Conservation (phyloP, 1,284 basidiomycete genomes). For the Peniophora sp. region DNA sequence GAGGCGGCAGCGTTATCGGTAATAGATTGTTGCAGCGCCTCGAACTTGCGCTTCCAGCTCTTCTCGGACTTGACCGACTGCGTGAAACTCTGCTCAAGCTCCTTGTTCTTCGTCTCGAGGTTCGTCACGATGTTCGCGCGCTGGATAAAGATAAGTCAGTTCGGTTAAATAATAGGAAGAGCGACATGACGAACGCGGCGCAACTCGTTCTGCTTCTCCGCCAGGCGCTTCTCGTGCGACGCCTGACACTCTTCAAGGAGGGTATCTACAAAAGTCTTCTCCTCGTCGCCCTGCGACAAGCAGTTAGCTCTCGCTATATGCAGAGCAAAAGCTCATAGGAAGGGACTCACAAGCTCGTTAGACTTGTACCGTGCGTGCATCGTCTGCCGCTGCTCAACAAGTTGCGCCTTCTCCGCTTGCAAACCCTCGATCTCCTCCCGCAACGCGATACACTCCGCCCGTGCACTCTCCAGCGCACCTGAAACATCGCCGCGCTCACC, state of each 20-base stretch:
- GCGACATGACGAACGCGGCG: constrained; percentile 20
- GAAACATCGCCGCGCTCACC: constrained; percentile 8
- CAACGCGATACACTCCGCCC: constrained; percentile 15
- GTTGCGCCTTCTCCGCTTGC: constrained; percentile 16
- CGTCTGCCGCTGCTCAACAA: constrained; percentile 19
- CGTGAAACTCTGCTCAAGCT: constrained; percentile 14
- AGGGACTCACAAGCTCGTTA: constrained; percentile 24
- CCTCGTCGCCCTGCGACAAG: constrained; percentile 16
- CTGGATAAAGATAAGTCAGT: constrained; percentile 11
- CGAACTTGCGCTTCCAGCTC: too few relatives aligned
- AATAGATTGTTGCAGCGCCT: too few relatives aligned
- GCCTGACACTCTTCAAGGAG: constrained; percentile 24
- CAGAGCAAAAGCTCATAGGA: neutral
- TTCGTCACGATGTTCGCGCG: constrained; percentile 27
- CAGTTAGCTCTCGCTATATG: neutral
- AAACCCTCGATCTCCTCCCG: constrained; percentile 15
- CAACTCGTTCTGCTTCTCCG: constrained; percentile 30
- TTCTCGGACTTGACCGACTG: constrained; percentile 15
- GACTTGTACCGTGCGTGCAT: constrained; percentile 25
- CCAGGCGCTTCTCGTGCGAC: constrained; percentile 26
- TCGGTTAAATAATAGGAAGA: neutral
- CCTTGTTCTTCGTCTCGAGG: constrained; percentile 15
- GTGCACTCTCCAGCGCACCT: constrained; percentile 12
- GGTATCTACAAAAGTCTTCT: constrained; percentile 25
- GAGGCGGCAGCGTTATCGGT: too few relatives aligned